Conservation (phyloP, 257 asterid species). For the Solanum peruvianum region DNA sequence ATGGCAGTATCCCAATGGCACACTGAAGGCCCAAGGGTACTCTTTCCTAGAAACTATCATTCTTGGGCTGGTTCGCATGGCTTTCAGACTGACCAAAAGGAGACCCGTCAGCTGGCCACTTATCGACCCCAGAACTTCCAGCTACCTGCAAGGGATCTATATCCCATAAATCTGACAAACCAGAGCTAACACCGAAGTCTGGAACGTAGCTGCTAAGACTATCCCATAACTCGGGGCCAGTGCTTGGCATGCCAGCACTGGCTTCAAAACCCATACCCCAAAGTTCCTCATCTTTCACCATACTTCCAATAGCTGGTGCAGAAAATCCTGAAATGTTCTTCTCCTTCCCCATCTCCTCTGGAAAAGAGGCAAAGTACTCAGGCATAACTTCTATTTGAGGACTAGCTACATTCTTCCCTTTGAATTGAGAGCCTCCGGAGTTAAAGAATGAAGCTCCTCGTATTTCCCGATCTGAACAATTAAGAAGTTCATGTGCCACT, state of each 20-base stretch:
- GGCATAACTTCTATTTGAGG: slow-evolving; percentile 12
- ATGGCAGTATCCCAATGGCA: slow-evolving; percentile 12
- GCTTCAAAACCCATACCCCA: slow-evolving; percentile 39
- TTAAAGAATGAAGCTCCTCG: slow-evolving; percentile 4
- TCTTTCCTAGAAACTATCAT: slow-evolving; percentile 18
- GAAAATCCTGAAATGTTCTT: slow-evolving; percentile 11
- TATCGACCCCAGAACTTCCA: slow-evolving; percentile 34
- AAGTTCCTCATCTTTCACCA: slow-evolving; percentile 20
- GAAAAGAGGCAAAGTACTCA: slow-evolving; percentile 26
- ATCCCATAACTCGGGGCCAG: slow-evolving; percentile 32
- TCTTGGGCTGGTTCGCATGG: slow-evolving; percentile 12
- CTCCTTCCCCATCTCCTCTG: slow-evolving; percentile 27
- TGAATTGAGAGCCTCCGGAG: background rate
- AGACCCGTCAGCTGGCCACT: slow-evolving; percentile 27
- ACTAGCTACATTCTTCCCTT: slow-evolving; percentile 28
- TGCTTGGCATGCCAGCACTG: slow-evolving; percentile 24
- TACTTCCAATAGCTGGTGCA: slow-evolving; percentile 18
- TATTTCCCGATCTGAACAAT: slow-evolving; percentile 10
- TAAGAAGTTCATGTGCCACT: slow-evolving; percentile 14
- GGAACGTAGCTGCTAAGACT: slow-evolving; percentile 20
- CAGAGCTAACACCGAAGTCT: slow-evolving; percentile 23
- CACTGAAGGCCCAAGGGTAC: slow-evolving; percentile 6
- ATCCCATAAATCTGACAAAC: slow-evolving; percentile 44
- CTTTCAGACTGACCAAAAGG: slow-evolving; percentile 16
- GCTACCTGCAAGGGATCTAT: slow-evolving; percentile 27